Conservation (phyloP, 1,284 basidiomycete species). For the Irpex sp. region DNA sequence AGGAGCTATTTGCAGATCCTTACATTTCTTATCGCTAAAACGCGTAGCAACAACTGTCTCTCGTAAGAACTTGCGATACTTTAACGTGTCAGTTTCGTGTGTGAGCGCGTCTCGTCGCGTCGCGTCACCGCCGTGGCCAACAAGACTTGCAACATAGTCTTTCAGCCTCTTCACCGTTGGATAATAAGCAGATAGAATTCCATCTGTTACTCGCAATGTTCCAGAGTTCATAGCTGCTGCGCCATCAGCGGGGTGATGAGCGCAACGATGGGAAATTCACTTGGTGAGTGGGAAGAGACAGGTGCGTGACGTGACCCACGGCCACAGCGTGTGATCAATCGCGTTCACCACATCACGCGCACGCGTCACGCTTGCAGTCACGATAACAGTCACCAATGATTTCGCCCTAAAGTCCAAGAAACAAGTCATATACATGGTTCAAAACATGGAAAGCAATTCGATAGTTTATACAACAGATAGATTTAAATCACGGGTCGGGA, state of each 20-base stretch:
- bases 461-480: constrained; percentile 14
- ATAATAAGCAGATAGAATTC: constrained; percentile 45
- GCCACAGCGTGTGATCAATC: background rate
- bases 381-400: background rate
- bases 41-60: constrained; percentile 49
- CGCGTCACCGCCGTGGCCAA: constrained; percentile 29
- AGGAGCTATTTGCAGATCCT: constrained; percentile 21
- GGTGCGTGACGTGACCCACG: background rate
- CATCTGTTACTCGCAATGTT: background rate
- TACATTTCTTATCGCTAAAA: background rate
- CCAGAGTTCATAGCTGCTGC: background rate
- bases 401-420: background rate
- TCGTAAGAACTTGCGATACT: constrained; percentile 50
- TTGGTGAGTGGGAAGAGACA: background rate
- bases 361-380: background rate
- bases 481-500: background rate
- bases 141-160: constrained; percentile 50
- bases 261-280: background rate
- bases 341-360: background rate
- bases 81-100: constrained; percentile 23
- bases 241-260: background rate
- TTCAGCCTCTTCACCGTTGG: constrained; percentile 45
- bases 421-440: background rate
- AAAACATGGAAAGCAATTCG: constrained; percentile 2
- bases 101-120: constrained; percentile 5